Percentiles rank a stretch among this genome's conserved stretches.
Conservation (phyloP, 225 moss, liverwort and hornwort species). For the Ulota crispa region DNA sequence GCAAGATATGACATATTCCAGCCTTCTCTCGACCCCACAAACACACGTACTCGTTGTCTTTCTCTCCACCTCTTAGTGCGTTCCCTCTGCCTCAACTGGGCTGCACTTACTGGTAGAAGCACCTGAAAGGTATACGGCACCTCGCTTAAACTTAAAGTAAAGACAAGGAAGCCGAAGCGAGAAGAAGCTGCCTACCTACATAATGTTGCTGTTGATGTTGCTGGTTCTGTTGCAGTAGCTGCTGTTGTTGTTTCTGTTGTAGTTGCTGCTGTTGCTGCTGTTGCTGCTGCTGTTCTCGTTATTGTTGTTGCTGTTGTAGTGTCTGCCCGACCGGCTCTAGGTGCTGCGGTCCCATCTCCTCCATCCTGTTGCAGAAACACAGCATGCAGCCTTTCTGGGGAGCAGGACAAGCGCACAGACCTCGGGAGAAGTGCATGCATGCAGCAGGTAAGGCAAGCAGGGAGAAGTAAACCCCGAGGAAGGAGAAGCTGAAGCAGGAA, state of each 20-base stretch:
- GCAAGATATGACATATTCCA: background rate
- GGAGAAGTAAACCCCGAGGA: conserved; percentile 12
- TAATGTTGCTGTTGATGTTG: conserved; percentile 4
- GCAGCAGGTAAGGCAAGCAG: conserved; percentile 22
- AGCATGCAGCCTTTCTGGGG: conserved; percentile 28
- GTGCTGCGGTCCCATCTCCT: conserved; percentile 21
- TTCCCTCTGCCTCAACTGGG: background rate
- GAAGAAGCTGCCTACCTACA: conserved; percentile 25
- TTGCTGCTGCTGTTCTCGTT: background rate
- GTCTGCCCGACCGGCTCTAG: conserved; percentile 11
- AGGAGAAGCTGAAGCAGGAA: conserved; percentile 30
- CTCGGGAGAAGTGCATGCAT: conserved; percentile 24
- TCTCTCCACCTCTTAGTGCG: background rate
- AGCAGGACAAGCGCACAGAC: conserved; percentile 19
- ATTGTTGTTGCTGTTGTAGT: conserved; percentile 15
- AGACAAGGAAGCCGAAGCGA: background rate
- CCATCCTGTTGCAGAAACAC: conserved; percentile 34
- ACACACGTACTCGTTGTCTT: conserved; percentile 6
- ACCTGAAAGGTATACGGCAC: conserved; percentile 18
- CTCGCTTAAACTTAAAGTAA: background rate
- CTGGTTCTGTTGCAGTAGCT: background rate
- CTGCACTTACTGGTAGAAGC: background rate
- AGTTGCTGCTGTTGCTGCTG: background rate
- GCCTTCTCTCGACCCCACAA: background rate
- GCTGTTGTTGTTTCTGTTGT: conserved; percentile 14